phyloP scores from a whole-genome alignment of 345 rosid species.

The Eucalyptus marginata region DNA sequence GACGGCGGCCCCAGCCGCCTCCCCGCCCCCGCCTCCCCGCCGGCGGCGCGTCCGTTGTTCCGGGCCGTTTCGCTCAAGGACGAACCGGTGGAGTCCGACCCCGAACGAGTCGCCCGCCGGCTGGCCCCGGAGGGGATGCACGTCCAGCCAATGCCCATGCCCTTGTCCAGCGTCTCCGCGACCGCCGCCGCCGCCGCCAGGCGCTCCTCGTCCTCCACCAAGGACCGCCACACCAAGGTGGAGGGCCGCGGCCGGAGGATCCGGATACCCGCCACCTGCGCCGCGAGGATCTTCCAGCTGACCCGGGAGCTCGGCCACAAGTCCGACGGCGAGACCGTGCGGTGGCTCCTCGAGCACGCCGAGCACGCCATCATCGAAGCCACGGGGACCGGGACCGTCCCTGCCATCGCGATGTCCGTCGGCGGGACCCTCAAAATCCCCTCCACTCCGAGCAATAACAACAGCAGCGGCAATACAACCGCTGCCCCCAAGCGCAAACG shows the following conservation, averaged over 20 bases:
- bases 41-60: neutral
- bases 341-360: constrained; percentile 41
- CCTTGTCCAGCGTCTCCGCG: neutral
- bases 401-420: constrained; percentile 32
- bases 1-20: neutral
- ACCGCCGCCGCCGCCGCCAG: neutral
- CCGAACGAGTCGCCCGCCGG: neutral
- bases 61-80: constrained; percentile 20
- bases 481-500: constrained; percentile 12
- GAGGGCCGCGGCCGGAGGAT: constrained; percentile 52
- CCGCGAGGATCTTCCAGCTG: constrained; percentile 34
- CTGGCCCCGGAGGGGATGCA: constrained; percentile 7
- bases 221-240: constrained; percentile 49
- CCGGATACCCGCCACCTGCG: constrained; percentile 46
- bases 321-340: constrained; percentile 40
- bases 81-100: constrained; percentile 20
- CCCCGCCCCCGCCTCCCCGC: neutral
- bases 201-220: constrained; percentile 17
- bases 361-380: constrained; percentile 32
- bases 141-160: neutral
- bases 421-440: constrained; percentile 33
- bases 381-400: constrained; percentile 34
- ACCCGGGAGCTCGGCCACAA: constrained; percentile 38
- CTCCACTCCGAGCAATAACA: constrained; percentile 1
- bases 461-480: neutral